phyloP scores from a whole-genome alignment of 805 yeast species.

The Zygoascus ofunaensis region DNA sequence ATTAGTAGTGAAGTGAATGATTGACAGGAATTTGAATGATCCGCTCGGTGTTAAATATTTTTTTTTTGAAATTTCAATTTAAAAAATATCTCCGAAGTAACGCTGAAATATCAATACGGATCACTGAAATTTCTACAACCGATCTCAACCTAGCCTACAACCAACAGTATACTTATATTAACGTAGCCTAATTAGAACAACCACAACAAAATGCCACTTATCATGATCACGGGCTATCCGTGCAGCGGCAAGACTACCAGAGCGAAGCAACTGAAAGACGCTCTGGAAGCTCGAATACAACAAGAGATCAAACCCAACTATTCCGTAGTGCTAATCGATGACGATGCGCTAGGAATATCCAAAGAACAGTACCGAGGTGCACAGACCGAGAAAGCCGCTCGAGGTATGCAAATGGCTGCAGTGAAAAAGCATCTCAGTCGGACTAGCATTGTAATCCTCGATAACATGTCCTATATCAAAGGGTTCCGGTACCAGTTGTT shows the following conservation, averaged over 20 bases:
- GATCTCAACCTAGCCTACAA: too few relatives aligned
- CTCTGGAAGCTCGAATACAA: constrained; percentile 38
- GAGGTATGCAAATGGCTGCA: constrained; percentile 82
- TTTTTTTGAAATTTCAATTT: too few relatives aligned
- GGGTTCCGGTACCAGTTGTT: constrained; percentile 91
- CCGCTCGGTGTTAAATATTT: too few relatives aligned
- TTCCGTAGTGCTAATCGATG: constrained; percentile 62
- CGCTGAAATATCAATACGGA: too few relatives aligned
- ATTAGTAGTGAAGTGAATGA: too few relatives aligned
- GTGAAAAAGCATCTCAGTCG: constrained; percentile 72
- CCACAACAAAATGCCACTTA: constrained; percentile 60
- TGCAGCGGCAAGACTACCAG: constrained; percentile 73
- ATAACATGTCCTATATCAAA: constrained; percentile 80
- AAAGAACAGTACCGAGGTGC: constrained; percentile 65
- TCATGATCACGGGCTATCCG: constrained; percentile 79
- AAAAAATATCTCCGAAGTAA: too few relatives aligned
- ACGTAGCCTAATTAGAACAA: too few relatives aligned
- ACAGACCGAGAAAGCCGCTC: constrained; percentile 63
- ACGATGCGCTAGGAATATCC: constrained; percentile 64
- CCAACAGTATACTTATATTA: too few relatives aligned
- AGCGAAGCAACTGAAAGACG: constrained; percentile 46
- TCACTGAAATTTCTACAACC: too few relatives aligned
- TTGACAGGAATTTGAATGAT: too few relatives aligned
- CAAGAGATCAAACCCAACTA: constrained; percentile 42
- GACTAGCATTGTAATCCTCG: constrained; percentile 69